A percentile compares a stretch with the other conserved stretches of the same genome.
Evolutionary conservation across 1,139 yeast genomes (phyloP).

Genomic region (Yamadazyma spencermartinsiae): DNA sequence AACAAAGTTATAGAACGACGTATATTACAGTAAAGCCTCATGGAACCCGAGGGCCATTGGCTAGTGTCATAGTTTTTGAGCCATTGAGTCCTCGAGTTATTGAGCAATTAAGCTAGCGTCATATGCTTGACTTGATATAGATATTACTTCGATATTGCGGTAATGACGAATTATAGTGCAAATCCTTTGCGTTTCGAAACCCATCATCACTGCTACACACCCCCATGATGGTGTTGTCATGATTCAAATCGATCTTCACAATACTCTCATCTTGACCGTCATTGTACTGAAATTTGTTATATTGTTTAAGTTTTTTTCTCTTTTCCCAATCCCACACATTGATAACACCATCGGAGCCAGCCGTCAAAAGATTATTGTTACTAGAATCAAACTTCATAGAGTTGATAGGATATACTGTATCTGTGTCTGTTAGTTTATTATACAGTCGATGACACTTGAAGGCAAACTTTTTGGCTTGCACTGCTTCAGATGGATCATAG

Average conservation of each 20-base stretch:
- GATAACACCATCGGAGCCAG: slow-evolving; percentile 76
- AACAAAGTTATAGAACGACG: no score
- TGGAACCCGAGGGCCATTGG: no score
- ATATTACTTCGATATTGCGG: slow-evolving; percentile 17
- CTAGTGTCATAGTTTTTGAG: no score
- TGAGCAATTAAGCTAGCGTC: no score
- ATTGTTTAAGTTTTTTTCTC: slow-evolving; percentile 61
- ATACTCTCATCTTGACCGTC: slow-evolving; percentile 34
- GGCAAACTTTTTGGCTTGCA: slow-evolving; percentile 57
- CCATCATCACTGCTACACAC: slow-evolving; percentile 68
- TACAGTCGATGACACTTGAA: slow-evolving; percentile 75
- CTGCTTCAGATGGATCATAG: slow-evolving; percentile 51
- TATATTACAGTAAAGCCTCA: no score
- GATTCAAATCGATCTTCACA: slow-evolving; percentile 46
- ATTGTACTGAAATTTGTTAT: slow-evolving; percentile 40
- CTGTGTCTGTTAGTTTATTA: slow-evolving; percentile 46
- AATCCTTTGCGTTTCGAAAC: slow-evolving; percentile 31
- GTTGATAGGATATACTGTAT: slow-evolving; percentile 77
- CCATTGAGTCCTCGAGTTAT: no score
- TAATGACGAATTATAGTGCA: slow-evolving; percentile 11
- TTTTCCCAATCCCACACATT: slow-evolving; percentile 76
- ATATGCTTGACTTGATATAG: slow-evolving; percentile 11
- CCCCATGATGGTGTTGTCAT: slow-evolving; percentile 41
- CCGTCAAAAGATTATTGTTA: slow-evolving; percentile 60
- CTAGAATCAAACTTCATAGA: slow-evolving; percentile 55